Base-by-base conservation (phyloP, 495 filamentous ascomycete genomes). In the Lophiotrema nucula region DNA sequence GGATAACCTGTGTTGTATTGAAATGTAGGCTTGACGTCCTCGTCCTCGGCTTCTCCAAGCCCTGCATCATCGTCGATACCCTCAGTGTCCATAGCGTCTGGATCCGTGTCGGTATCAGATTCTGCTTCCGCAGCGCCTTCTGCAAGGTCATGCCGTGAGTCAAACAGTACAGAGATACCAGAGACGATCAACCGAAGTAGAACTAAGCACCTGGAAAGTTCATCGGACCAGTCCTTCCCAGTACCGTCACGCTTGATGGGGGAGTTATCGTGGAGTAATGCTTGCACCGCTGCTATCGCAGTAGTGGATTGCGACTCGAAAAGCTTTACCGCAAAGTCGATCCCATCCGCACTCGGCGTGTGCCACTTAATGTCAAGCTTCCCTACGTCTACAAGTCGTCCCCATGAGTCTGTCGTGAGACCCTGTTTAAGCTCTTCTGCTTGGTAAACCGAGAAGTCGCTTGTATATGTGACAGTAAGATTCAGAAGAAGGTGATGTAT, bases 401-500 rank as follows among this genome's bases (percentile, higher is more conserved):
- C 90, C 93, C 93, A 99, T 59, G 90, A 85, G 27, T 80, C 73
- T 11, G 87, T 78, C 44, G 83, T 79, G 43, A 86, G 71, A 12
- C 83, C 84, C 46, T 69, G 64, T 43, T 74, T 72, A 43, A 82
- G 58, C 51, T 81, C 81, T 2, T 81, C 78, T 38, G 85, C 80
- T 69, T 97, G 90, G 69, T 91, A 95, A 13, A 96, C 78, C 2
- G 84, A 81, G 67, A 88, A 90, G 67, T 99, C 93, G 27, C 88
- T 80, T 3, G 93, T 90, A 64, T 97, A 99, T 1, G 88, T 97
- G 21, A 90, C 84, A 2, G 92, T 97, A 18, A 96, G 76, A 67
- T 97, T 97, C 45, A 99, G 88, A n/a, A 99, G 75, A n/a, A 99
- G 80, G 70, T 99, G 93, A 71, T 99, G 93, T 28, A 97, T 90